Base-by-base conservation (phyloP, 2,329 filamentous ascomycete species). In the Neocucurbitaria cava region DNA sequence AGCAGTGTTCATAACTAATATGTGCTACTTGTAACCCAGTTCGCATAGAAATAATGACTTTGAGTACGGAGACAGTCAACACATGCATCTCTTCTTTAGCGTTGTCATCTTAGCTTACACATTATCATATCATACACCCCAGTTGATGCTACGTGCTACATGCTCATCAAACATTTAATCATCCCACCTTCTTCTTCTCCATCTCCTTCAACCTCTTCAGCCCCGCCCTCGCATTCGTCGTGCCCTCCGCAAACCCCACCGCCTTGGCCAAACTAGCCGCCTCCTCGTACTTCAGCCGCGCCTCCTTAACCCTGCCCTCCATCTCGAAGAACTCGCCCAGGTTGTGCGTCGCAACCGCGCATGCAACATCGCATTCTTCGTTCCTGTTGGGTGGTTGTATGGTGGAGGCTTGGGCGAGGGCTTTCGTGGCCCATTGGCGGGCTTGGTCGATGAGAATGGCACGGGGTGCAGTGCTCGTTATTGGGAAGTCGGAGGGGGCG, bases 301-400 rank as follows among this genome's bases (percentile, higher is more conserved):
- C 92, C 61, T 89, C 83, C 3, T 79, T 78, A 1, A 81, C 68
- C 64, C 90, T 83, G 1, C 89, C 88, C 55, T 87, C 77, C 84
- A 95, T 88, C 61, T 90, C 87, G 0, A 90, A 89, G 63, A 97
- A 88, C 66, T 96, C 90, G 21, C 88, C 94, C 48, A 96, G 84
- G 71, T 96, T 96, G 74, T 91, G 90, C n/a, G 90, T 87, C 7
- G 93, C 90, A 5, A 89, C 89, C 2, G 89, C 89, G 69, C 93
- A 97, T 1, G 89, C 91, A 51, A 89, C 76, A 72, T 96, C 92
- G 69, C 94, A 97, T 69, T 96, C 91, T 45, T 88, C 82, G 2
- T 87, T 90, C 36, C 91, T 82, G 3, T 86, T 79, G 0, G 89
- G 85, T 3, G 87, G 85, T 50, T 82, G 77, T 38, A 96, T 88